These are phyloP conservation scores for Tylopilus felleus DNA, from an alignment of 768 basidiomycete species.

Conservation along the genomic window DNA sequence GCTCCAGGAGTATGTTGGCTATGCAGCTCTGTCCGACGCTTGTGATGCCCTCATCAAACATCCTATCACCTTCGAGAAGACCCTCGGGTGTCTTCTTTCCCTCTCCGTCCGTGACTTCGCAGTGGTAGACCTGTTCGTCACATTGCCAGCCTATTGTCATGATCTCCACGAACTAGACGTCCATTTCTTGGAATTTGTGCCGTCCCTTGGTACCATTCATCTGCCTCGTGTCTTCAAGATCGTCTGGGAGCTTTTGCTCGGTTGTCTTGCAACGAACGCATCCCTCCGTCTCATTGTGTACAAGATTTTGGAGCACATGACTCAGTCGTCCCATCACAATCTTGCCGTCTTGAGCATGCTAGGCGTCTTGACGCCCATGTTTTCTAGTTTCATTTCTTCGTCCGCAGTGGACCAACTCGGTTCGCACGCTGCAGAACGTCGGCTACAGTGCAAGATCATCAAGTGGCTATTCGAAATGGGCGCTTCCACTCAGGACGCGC, in stretches of 20 bases:
- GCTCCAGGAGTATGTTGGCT: slow-evolving; percentile 50
- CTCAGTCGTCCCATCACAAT: slow-evolving; percentile 62
- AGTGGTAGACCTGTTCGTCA: slow-evolving; percentile 51
- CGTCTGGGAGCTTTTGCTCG: slow-evolving; percentile 50
- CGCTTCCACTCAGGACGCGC: slow-evolving; percentile 59
- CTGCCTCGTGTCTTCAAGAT: slow-evolving; percentile 61
- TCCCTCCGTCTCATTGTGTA: slow-evolving; percentile 51
- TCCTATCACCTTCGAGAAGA: slow-evolving; percentile 46
- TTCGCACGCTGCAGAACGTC: slow-evolving; percentile 39
- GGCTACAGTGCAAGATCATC: slow-evolving; percentile 58
- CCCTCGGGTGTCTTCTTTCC: slow-evolving; percentile 64
- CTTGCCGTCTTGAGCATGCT: slow-evolving; percentile 61
- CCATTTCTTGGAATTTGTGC: slow-evolving; percentile 39
- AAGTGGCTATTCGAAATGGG: slow-evolving; percentile 75
- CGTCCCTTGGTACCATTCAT: slow-evolving; percentile 46
- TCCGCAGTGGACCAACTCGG: slow-evolving; percentile 16
- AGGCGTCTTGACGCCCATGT: slow-evolving; percentile 49
- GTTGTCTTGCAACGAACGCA: slow-evolving; percentile 32
- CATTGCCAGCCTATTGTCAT: slow-evolving; percentile 34
- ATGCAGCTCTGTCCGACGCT: slow-evolving; percentile 58
- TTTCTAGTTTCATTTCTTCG: slow-evolving; percentile 32
- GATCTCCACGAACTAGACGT: slow-evolving; percentile 41
- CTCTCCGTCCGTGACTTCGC: slow-evolving; percentile 66
- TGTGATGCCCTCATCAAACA: slow-evolving; percentile 50
- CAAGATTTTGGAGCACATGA: slow-evolving; percentile 62